Conservation (phyloP, 176 grass and related monocot genomes). For the Aegilops longissima region DNA sequence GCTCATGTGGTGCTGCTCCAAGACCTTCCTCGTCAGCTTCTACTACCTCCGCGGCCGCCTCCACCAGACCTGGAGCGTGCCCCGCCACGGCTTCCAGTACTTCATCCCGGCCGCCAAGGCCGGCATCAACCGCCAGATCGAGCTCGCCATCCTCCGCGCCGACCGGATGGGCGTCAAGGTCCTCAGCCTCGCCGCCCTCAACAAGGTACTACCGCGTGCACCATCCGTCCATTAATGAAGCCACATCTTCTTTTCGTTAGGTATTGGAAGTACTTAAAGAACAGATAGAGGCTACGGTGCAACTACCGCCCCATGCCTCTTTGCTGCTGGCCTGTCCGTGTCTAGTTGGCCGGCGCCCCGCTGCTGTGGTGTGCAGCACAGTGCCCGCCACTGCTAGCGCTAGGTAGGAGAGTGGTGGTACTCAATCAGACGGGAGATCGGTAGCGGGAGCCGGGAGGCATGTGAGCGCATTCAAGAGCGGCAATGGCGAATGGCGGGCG, state of each 20-base stretch:
- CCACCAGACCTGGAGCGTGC: slow-evolving; percentile 78
- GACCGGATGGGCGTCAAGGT: slow-evolving; percentile 88
- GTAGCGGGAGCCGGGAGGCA: neutral
- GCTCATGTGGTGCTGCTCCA: slow-evolving; percentile 68
- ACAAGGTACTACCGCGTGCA: slow-evolving; percentile 48
- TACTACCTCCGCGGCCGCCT: slow-evolving; percentile 63
- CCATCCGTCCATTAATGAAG: no score
- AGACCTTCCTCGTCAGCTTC: slow-evolving; percentile 82
- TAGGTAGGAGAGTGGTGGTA: neutral
- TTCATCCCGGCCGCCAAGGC: slow-evolving; percentile 74
- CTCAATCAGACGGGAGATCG: neutral
- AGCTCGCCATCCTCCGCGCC: slow-evolving; percentile 75
- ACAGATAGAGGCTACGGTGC: neutral
- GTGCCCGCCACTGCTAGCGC: neutral
- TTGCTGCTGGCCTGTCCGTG: neutral
- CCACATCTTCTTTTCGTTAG: no score
- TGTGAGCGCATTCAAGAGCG: slow-evolving; percentile 41
- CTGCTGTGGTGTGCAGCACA: neutral
- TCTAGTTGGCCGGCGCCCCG: neutral
- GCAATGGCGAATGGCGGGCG: neutral
- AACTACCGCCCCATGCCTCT: neutral
- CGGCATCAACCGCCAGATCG: slow-evolving; percentile 87
- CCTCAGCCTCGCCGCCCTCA: slow-evolving; percentile 90
- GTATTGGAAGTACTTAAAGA: neutral
- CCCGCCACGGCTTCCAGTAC: slow-evolving; percentile 88